Conservation (phyloP, 2,329 filamentous ascomycete genomes). For the Claviceps lovelessii region DNA sequence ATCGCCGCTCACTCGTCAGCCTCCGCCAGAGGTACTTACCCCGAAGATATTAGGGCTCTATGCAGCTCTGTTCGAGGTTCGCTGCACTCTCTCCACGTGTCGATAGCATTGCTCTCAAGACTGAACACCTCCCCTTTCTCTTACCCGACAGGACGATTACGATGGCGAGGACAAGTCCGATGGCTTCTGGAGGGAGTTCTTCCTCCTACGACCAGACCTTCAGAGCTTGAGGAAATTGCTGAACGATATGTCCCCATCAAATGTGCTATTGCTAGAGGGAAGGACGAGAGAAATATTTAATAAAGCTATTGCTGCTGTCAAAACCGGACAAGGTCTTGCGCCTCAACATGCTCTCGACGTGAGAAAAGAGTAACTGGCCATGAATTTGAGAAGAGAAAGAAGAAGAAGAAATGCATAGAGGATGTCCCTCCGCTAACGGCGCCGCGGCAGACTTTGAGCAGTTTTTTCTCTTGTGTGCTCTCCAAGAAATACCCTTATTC, state of each 20-base stretch:
- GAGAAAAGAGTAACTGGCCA: constrained; percentile 19
- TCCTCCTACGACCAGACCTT: constrained; percentile 71
- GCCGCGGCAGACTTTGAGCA: constrained; percentile 62
- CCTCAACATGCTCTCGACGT: constrained; percentile 80
- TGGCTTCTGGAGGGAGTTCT: constrained; percentile 94
- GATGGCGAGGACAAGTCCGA: constrained; percentile 59
- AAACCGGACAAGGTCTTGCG: constrained; percentile 42
- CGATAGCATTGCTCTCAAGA: constrained; percentile 10
- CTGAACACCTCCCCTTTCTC: constrained; percentile 13
- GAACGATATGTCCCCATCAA: constrained; percentile 54
- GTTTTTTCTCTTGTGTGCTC: constrained; percentile 70
- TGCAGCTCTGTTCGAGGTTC: constrained; percentile 64
- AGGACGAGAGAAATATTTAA: constrained; percentile 68
- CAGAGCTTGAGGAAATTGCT: constrained; percentile 53
- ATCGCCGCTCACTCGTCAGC: constrained; percentile 87
- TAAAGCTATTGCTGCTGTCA: constrained; percentile 55
- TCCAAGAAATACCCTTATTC: constrained; percentile 88
- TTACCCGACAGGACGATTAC: constrained; percentile 34
- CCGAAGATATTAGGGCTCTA: constrained; percentile 91
- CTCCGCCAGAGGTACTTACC: constrained; percentile 77
- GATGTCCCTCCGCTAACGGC: constrained; percentile 6
- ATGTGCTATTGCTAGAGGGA: constrained; percentile 62
- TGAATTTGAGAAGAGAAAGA: neutral
- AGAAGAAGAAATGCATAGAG: neutral
- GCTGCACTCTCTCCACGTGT: constrained; percentile 5